A percentile compares a stretch with the other conserved stretches of the same genome.
These are phyloP conservation scores for Sporisorium reilianum DNA, from an alignment of 1,284 basidiomycete species.

Conservation along the genomic window DNA sequence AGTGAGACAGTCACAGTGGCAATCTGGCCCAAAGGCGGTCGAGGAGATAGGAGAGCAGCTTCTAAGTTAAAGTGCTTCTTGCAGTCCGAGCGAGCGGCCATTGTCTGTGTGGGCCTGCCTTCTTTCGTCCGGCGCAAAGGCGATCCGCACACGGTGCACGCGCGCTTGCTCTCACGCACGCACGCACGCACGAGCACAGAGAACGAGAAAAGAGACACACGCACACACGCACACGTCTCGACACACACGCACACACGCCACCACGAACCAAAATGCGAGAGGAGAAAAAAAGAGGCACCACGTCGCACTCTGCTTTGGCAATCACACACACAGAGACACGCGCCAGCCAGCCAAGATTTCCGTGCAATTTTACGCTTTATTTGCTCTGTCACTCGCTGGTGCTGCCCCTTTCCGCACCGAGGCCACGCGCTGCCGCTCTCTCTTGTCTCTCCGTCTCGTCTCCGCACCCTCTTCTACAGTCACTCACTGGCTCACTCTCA, in stretches of 20 bases:
- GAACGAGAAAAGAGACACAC: neutral
- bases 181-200: slow-evolving; percentile 1
- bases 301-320: neutral
- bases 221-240: neutral
- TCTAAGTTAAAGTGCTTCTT: neutral
- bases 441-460: no score
- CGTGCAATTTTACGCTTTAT: neutral
- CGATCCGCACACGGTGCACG: neutral
- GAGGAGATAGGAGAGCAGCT: no score
- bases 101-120: neutral
- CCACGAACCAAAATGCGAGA: neutral
- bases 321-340: slow-evolving; percentile 6
- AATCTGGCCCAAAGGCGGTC: no score
- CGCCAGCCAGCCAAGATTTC: neutral
- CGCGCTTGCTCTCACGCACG: neutral
- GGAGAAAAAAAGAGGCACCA: neutral
- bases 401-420: slow-evolving; percentile 1
- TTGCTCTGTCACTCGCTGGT: neutral
- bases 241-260: neutral
- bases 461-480: slow-evolving; percentile 2
- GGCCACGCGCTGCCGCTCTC: neutral
- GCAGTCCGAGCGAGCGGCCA: neutral
- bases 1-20: neutral
- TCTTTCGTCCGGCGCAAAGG: slow-evolving; percentile 3
- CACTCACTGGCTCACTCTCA: neutral